Evolutionary conservation across 352 stramenopile species (phyloP), one percentile per base, ranked within the genome.

Genomic region (Phytopythium boreale): DNA sequence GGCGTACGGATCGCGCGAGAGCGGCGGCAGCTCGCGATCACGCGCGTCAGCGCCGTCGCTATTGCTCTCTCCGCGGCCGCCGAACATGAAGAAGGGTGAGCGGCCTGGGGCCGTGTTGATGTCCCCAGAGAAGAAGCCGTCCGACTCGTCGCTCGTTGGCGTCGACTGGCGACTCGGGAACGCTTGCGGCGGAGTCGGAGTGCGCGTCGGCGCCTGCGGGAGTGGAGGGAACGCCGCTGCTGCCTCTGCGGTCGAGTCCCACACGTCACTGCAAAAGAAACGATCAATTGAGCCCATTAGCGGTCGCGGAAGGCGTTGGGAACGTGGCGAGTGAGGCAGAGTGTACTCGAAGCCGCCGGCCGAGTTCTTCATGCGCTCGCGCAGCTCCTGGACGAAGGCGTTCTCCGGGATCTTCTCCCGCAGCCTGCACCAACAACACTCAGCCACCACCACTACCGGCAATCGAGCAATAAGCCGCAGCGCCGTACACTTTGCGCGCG

Each of bases 51-150:
- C 59, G 2, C 26, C 22, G 27, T 37, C 50, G 26, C 41, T 36
- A 24, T 63, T 50, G 39, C 20, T 22, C 4, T 59, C 14, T 41
- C 66, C 14, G 15, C 47, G 6, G 26, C 44, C 12, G 51, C 22
- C 31, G n/a, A 56, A 44, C 26, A 89, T 87, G 68, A 85, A 82
- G 62, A 89, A 91, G n/a, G 75, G 67, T 6, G 66, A 75, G 39
- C 61, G 68, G 4, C n/a, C 58, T 62, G 29, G 53, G 17, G 24
- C 68, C n/a, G 68, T 53, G 9, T 75, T 63, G 29, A 64, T 43
- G 22, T 79, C 66, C 51, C 56, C 24, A 14, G 46, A 52, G 22
- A 27, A 59, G 24, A 71, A 71, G 44, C 50, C 51, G 11, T 77
- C 70, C 15, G 62, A 53, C 47, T 77, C 64, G 31, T 70, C 66